Conservation (phyloP, 225 moss, liverwort and hornwort species). For the Marchantia paleacea region DNA sequence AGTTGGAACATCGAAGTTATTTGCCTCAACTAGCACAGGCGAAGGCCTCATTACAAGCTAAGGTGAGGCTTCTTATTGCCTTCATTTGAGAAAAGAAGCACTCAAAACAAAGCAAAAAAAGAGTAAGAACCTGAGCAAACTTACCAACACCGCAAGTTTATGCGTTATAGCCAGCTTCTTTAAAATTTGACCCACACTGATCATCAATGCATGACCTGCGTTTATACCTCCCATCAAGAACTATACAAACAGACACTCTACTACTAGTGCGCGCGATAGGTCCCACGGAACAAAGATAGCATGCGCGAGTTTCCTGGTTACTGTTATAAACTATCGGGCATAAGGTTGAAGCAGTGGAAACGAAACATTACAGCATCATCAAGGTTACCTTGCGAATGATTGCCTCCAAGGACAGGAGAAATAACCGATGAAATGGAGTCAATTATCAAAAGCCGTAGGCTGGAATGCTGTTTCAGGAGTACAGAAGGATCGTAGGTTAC, state of each 20-base stretch:
- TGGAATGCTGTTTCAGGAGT: conserved; percentile 23
- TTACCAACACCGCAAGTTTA: conserved; percentile 75
- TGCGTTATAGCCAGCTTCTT: conserved; percentile 73
- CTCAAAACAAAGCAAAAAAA: too few species aligned
- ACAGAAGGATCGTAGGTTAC: not conserved
- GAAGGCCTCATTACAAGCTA: too few species aligned
- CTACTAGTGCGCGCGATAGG: not conserved
- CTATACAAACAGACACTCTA: not conserved
- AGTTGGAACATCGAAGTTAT: not conserved
- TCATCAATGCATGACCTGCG: conserved; percentile 89
- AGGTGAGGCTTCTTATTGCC: too few species aligned
- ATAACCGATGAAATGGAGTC: conserved; percentile 86
- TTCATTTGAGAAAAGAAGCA: too few species aligned
- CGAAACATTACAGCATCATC: not conserved
- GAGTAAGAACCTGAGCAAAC: not conserved
- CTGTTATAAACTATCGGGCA: too few species aligned
- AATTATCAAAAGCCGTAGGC: conserved; percentile 70
- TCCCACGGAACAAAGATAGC: not conserved
- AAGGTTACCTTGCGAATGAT: conserved; percentile 50
- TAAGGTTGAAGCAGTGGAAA: too few species aligned
- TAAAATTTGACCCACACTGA: conserved; percentile 64
- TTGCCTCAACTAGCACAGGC: too few species aligned
- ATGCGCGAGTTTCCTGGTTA: not conserved
- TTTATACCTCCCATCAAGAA: not conserved
- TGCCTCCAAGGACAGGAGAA: conserved; percentile 78